Evolutionary conservation across 2,329 filamentous ascomycete genomes (phyloP), one percentile per base, ranked within the genome.

Genomic region (Aureobasidium sp.): DNA sequence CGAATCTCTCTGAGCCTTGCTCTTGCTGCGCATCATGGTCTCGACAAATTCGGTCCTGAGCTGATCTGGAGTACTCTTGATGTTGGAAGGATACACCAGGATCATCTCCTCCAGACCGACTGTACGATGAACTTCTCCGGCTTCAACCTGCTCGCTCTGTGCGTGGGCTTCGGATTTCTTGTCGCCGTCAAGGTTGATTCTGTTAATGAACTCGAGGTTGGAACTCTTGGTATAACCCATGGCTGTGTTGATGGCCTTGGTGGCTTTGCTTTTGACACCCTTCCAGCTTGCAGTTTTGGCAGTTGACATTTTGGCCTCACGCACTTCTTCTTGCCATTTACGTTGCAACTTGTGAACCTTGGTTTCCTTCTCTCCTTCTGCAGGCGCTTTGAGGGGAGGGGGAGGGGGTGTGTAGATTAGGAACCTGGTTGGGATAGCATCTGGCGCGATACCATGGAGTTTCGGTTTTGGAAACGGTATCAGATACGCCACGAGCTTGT

Each of bases 271-370:
- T 58, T 78, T 78, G 61, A 78, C 67, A 13, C 76, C 76, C 61
- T 76, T 74, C 75, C 75, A 79, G 41, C 71, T 74, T 5, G 71
- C 70, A 0, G 69, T 72, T 47, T 77, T 76, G n/a, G 72, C 74
- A 29, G 74, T 71, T 63, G 67, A 73, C 20, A 73, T 71, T 61
- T 78, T 78, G 3, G 77, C 77, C 41, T 71, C 70, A 5, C 76
- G 73, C 12, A 79, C 74, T 66, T 79, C 76, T 61, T 77, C 72
- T 66, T 78, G 74, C 77, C 77, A 79, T 68, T 76, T 76, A 7
- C 77, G 70, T 66, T 77, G 75, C 23, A 77, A 69, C 64, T 77
- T 78, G 66, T 77, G 77, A 46, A 74, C 63, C 32, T 73, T 73
- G 50, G 65, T 70, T 66, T 79, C 77, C 62, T 77, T 78, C 48